A percentile compares a stretch with the other conserved stretches of the same genome.
Conservation (phyloP, 1,139 yeast genomes). For the Yamadazyma trypodendri region DNA sequence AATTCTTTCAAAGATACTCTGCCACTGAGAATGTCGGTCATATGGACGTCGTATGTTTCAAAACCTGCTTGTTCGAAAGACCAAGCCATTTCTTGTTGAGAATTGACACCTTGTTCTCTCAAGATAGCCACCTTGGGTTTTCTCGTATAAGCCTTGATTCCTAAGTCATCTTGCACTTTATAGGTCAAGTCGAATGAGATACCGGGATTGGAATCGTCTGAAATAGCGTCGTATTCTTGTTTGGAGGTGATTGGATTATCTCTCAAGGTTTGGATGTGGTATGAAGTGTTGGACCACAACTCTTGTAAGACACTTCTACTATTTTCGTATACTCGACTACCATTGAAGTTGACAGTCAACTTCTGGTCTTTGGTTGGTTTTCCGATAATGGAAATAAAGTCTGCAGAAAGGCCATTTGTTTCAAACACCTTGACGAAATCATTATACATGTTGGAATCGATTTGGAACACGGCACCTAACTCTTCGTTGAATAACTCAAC, state of each 20-base stretch:
- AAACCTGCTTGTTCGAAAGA: slow-evolving; percentile 95
- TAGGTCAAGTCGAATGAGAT: slow-evolving; percentile 75
- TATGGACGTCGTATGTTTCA: slow-evolving; percentile 89
- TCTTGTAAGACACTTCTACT: slow-evolving; percentile 75
- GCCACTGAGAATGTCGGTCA: slow-evolving; percentile 87
- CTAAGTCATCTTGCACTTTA: slow-evolving; percentile 44
- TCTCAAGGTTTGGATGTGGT: slow-evolving; percentile 85
- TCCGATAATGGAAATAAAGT: slow-evolving; percentile 64
- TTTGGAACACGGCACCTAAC: slow-evolving; percentile 95
- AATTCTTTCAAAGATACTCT: slow-evolving; percentile 72
- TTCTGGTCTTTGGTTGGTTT: slow-evolving; percentile 55
- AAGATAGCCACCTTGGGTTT: slow-evolving; percentile 92
- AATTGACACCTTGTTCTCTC: slow-evolving; percentile 98
- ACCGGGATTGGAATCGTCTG: slow-evolving; percentile 89
- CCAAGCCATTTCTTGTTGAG: slow-evolving; percentile 99
- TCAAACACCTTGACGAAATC: slow-evolving; percentile 56
- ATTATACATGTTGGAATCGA: slow-evolving; percentile 51
- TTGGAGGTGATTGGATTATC: slow-evolving; percentile 91
- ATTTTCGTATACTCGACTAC: slow-evolving; percentile 44
- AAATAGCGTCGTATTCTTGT: slow-evolving; percentile 74
- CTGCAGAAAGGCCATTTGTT: slow-evolving; percentile 54
- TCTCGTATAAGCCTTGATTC: slow-evolving; percentile 18
- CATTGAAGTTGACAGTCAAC: slow-evolving; percentile 49
- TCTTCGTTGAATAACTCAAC: slow-evolving; percentile 86
- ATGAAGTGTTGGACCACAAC: slow-evolving; percentile 86